These are phyloP conservation scores for Fusarium zealandicum DNA, from an alignment of 2,329 filamentous ascomycete genomes.

Conservation along the genomic window DNA sequence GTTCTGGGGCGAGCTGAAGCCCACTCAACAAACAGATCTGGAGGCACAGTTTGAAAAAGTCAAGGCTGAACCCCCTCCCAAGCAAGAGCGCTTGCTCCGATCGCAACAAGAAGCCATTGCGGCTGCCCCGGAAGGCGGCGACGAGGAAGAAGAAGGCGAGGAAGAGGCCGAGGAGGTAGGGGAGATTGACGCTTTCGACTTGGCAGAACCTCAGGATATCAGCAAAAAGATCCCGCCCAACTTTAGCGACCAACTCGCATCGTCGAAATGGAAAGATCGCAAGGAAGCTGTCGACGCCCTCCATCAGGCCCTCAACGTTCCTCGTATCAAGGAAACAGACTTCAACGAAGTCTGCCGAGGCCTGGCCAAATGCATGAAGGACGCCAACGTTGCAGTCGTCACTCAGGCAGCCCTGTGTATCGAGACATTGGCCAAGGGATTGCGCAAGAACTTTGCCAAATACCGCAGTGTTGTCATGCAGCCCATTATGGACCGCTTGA, in stretches of 20 bases:
- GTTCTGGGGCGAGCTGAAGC: constrained; percentile 95
- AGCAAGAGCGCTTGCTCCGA: constrained; percentile 86
- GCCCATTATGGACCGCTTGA: constrained; percentile 92
- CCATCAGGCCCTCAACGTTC: constrained; percentile 78
- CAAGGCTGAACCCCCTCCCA: constrained; percentile 84
- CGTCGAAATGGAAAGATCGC: constrained; percentile 97
- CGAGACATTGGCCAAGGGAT: constrained; percentile 84
- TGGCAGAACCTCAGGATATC: constrained; percentile 88
- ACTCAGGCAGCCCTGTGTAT: constrained; percentile 93
- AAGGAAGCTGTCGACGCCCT: constrained; percentile 92
- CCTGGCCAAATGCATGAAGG: constrained; percentile 97
- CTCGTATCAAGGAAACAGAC: constrained; percentile 88
- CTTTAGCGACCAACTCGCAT: constrained; percentile 83
- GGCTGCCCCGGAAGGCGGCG: constrained; percentile 67
- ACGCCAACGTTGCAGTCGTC: constrained; percentile 95
- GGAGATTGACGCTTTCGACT: constrained; percentile 81
- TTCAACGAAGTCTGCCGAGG: constrained; percentile 85
- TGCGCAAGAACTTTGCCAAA: constrained; percentile 79
- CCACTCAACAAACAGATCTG: constrained; percentile 91
- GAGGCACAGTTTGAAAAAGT: constrained; percentile 94
- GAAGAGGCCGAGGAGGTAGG: constrained; percentile 57
- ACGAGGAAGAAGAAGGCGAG: constrained; percentile 64
- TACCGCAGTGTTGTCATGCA: constrained; percentile 82
- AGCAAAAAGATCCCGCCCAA: constrained; percentile 80
- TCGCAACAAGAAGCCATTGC: constrained; percentile 88